These are phyloP conservation scores for Tylopilus felleus DNA, from an alignment of 768 basidiomycete species.

Conservation along the genomic window DNA sequence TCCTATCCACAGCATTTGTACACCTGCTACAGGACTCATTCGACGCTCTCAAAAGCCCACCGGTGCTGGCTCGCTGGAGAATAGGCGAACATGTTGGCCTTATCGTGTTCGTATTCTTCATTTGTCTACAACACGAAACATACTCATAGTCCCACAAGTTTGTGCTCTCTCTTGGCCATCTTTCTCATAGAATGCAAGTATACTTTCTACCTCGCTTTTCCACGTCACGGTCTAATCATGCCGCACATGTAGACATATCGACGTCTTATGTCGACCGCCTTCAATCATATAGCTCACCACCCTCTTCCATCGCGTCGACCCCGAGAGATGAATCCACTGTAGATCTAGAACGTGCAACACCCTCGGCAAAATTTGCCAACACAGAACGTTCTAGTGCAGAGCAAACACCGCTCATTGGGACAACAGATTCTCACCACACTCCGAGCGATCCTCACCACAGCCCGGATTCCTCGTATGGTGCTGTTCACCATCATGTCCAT, in stretches of 20 bases:
- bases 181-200: conserved; percentile 78
- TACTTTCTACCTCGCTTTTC: neutral
- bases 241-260: conserved; percentile 53
- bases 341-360: conserved; percentile 2
- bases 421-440: neutral
- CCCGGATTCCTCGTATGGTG: conserved; percentile 19
- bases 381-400: conserved; percentile 13
- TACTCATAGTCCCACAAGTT: conserved; percentile 34
- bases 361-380: conserved; percentile 2
- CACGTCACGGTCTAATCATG: neutral
- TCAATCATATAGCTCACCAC: conserved; percentile 57
- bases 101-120: conserved; percentile 60
- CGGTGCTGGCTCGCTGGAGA: conserved; percentile 45
- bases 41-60: conserved; percentile 47
- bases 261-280: conserved; percentile 73
- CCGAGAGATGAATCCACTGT: conserved; percentile 18
- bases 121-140: neutral
- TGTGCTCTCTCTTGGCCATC: conserved; percentile 63
- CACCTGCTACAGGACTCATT: conserved; percentile 80
- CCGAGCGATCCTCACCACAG: neutral
- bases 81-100: conserved; percentile 62
- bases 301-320: conserved; percentile 38
- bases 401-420: conserved; percentile 16
- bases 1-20: conserved; percentile 78
- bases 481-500: conserved; percentile 3